Evolutionary conservation across 148 eudicot species (phyloP).

Genomic region (Rhododendron vialii): DNA sequence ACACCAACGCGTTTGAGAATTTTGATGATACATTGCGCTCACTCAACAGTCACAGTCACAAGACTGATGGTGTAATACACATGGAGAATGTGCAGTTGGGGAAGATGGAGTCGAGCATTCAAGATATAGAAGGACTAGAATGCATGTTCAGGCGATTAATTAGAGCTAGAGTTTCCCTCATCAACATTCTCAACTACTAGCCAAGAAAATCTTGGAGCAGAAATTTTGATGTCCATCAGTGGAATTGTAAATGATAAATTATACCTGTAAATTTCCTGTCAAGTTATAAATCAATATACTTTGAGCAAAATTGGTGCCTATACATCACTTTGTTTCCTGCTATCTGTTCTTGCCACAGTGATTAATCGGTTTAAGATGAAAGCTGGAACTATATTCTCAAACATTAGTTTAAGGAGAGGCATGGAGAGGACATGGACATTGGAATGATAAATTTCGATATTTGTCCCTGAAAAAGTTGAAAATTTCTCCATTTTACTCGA

Average conservation of each 20-base stretch:
- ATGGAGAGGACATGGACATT: not conserved
- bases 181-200: slow-evolving; percentile 37
- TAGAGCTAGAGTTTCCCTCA: slow-evolving; percentile 44
- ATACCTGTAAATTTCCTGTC: not conserved
- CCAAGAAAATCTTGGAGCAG: not conserved
- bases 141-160: slow-evolving; percentile 37
- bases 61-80: slow-evolving; percentile 1
- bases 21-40: slow-evolving; percentile 27
- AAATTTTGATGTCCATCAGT: not conserved
- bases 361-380: not conserved
- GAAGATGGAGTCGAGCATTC: slow-evolving; percentile 23
- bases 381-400: not conserved
- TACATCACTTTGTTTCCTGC: not conserved
- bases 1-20: slow-evolving; percentile 18
- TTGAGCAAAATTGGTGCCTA: not conserved
- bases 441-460: not conserved
- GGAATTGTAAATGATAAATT: not conserved
- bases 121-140: slow-evolving; percentile 37
- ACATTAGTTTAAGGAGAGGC: not conserved
- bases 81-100: slow-evolving; percentile 3
- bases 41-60: slow-evolving; percentile 8
- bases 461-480: not conserved
- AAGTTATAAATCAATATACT: not conserved
- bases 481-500: not conserved
- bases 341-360: not conserved